phyloP scores from a whole-genome alignment of 768 basidiomycete species.

The Suillus weaverae region DNA sequence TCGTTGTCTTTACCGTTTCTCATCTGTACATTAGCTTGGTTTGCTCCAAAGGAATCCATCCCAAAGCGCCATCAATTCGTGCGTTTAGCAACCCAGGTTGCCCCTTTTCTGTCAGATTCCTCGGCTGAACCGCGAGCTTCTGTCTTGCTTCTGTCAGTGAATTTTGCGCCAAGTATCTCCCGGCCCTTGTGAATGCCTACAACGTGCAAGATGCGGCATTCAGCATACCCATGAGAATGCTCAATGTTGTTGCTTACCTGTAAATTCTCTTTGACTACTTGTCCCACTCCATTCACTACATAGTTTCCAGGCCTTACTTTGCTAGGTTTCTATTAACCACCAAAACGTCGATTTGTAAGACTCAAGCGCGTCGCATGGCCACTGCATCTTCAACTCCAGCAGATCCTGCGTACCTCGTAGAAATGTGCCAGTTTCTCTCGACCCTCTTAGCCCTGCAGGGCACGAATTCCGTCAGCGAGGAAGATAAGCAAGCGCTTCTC shows the following conservation, averaged over 20 bases:
- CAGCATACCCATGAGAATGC: conserved; percentile 27
- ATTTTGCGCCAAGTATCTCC: conserved; percentile 41
- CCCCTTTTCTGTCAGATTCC: not conserved
- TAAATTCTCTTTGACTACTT: conserved; percentile 13
- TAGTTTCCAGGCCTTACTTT: conserved; percentile 39
- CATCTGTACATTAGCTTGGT: conserved; percentile 23
- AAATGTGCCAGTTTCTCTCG: conserved; percentile 41
- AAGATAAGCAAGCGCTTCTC: conserved; percentile 34
- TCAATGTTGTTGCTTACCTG: conserved; percentile 39
- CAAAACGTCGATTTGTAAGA: conserved; percentile 32
- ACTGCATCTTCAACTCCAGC: conserved; percentile 11
- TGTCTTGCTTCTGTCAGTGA: conserved; percentile 18
- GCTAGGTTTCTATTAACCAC: conserved; percentile 36
- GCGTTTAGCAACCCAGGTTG: not conserved
- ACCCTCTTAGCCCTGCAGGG: conserved; percentile 43
- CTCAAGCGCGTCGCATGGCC: conserved; percentile 40
- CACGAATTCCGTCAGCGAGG: conserved; percentile 28
- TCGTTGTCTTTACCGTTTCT: not conserved
- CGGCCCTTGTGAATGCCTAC: conserved; percentile 33
- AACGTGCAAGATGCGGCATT: conserved; percentile 23
- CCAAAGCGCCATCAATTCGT: conserved; percentile 16
- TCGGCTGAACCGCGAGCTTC: not conserved
- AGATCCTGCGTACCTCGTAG: conserved; percentile 27
- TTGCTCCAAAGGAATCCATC: conserved; percentile 27
- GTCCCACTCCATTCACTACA: not conserved